These are phyloP conservation scores for Pholiota molesta DNA, from an alignment of 768 basidiomycete genomes.

Conservation along the genomic window DNA sequence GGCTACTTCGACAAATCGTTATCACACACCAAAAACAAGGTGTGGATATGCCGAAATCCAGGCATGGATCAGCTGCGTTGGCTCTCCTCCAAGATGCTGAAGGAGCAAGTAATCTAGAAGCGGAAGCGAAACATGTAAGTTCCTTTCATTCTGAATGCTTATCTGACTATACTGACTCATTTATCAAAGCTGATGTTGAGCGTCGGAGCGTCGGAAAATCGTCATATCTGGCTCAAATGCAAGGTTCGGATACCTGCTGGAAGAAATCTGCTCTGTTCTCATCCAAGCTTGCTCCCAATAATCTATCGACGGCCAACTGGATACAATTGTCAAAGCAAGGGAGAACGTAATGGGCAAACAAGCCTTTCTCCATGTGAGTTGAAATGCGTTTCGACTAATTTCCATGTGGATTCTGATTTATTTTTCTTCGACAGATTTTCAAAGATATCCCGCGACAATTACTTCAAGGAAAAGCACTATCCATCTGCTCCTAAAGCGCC, in stretches of 20 bases:
- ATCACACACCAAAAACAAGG: conserved; percentile 17
- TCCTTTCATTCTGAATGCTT: neutral
- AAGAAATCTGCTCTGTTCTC: conserved; percentile 59
- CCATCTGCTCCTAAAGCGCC: conserved; percentile 30
- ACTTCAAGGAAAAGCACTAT: conserved; percentile 73
- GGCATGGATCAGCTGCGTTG: conserved; percentile 65
- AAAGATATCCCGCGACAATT: conserved; percentile 68
- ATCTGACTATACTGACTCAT: neutral
- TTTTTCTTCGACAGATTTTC: conserved; percentile 53
- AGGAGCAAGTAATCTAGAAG: conserved; percentile 50
- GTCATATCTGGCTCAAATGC: conserved; percentile 76
- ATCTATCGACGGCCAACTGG: conserved; percentile 69
- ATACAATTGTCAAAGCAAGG: conserved; percentile 58
- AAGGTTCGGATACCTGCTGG: conserved; percentile 59
- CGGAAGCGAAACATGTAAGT: conserved; percentile 75
- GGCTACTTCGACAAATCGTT: neutral
- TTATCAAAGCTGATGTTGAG: conserved; percentile 79
- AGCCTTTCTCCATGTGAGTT: conserved; percentile 54
- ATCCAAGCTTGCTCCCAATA: conserved; percentile 55
- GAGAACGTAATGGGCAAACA: conserved; percentile 44
- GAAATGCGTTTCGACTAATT: neutral
- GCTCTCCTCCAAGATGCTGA: conserved; percentile 67
- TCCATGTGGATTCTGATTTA: neutral
- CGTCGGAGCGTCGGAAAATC: conserved; percentile 90
- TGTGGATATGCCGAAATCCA: conserved; percentile 63